Conservation (phyloP, 768 basidiomycete species). For the Mycena alexandri region DNA sequence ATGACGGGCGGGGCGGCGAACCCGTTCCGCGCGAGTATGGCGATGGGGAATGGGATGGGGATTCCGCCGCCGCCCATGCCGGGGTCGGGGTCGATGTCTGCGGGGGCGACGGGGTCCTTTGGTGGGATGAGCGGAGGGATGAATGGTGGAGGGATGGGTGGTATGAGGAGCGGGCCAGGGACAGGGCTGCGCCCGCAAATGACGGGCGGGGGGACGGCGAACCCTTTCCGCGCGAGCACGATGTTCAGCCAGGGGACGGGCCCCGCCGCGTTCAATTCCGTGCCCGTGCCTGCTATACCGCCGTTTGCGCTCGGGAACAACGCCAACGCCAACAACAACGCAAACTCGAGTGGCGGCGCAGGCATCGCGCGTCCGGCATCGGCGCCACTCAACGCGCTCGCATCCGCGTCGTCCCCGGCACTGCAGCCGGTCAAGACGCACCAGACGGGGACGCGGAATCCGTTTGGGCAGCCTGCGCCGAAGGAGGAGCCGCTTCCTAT, state of each 20-base stretch:
- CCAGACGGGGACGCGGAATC: constrained; percentile 95
- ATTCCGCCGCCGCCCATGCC: constrained; percentile 32
- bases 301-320: constrained; percentile 38
- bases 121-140: constrained; percentile 12
- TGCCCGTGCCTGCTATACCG: constrained; percentile 27
- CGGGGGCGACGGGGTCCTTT: constrained; percentile 13
- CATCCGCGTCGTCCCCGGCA: constrained; percentile 44
- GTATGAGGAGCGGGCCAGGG: constrained; percentile 13
- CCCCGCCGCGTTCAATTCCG: constrained; percentile 55
- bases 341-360: neutral
- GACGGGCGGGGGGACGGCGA: constrained; percentile 65
- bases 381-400: constrained; percentile 70
- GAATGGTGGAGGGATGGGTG: neutral
- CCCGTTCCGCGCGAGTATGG: constrained; percentile 65
- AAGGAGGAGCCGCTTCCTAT: constrained; percentile 49
- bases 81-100: constrained; percentile 14
- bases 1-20: constrained; percentile 72
- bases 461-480: constrained; percentile 87
- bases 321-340: constrained; percentile 21
- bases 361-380: constrained; percentile 70
- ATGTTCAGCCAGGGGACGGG: constrained; percentile 75
- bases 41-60: constrained; percentile 27
- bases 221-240: constrained; percentile 89
- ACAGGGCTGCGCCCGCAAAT: constrained; percentile 62
- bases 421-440: constrained; percentile 83